Base-by-base conservation (phyloP, 2,329 filamentous ascomycete genomes). In the Ceratocystis cacaofunesta region DNA sequence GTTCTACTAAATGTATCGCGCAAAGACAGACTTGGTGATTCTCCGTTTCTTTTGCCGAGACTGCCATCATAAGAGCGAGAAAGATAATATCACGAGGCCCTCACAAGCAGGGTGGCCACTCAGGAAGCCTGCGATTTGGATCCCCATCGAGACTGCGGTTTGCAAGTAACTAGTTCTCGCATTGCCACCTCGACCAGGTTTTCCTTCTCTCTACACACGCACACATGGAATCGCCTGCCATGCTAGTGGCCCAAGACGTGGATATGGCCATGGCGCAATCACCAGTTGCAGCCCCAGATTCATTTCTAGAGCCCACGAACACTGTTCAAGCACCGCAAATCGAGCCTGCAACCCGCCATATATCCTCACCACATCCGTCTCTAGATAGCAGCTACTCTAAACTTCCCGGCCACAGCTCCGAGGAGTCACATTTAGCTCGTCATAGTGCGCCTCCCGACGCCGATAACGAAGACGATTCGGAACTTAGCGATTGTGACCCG, bases 401-500 rank as follows among this genome's bases (percentile, higher is more conserved):
- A 28, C 46, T 17, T 3, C 32, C 17, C 48, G 22, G 17, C 58
- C 28, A 50, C 8, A 36, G 10, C 5, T 43, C 50, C 3, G 28
- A 58, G 7, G 41, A 30, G 4, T 25, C 62, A 43, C 28, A n/a
- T 22, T 19, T 10, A 17, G 43, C 19, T 25, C 12, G 41, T 28
- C 41, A 36, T 43, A 61, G 48, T 25, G 6, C 32, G 28, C 8
- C 43, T 6, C 22, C 43, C 2, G 44, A 32, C 52, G 43, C 22
- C 48, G 60, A 41, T 22, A 30, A 60, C 44, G 66, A 65, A 3
- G 61, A 63, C n/a, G 82, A 86, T 70, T 87, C 85, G 63, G 85
- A 87, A 72, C 76, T 87, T 41, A 86, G 84, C 75, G 85, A 87
- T 64, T 77, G 86, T 63, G 84, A 86, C 68, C 81, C 82, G 61